Evolutionary conservation across 306 rosid species (phyloP).

Genomic region (Amphicarpaea edgeworthii): DNA sequence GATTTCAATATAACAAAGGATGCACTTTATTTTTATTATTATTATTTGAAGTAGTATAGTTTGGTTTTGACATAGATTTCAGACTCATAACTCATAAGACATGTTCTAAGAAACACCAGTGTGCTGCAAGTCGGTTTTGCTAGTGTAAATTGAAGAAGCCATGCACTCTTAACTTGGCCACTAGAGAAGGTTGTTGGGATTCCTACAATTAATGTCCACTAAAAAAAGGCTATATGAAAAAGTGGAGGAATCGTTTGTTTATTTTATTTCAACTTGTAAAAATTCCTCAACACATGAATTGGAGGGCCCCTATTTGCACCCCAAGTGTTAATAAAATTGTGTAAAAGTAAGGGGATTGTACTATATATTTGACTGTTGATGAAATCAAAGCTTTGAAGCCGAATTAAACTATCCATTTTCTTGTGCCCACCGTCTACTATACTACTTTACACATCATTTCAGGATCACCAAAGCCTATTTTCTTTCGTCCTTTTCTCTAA

Average conservation of each 20-base stretch:
- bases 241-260: slow-evolving; percentile 34
- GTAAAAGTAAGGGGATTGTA: neutral
- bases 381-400: slow-evolving; percentile 41
- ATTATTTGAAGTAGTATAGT: neutral
- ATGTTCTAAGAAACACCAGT: neutral
- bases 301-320: slow-evolving; percentile 42
- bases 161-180: neutral
- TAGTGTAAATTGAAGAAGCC: neutral
- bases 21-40: neutral
- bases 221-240: slow-evolving; percentile 33
- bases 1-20: neutral
- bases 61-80: neutral
- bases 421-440: slow-evolving; percentile 46
- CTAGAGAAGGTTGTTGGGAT: slow-evolving; percentile 1
- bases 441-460: slow-evolving; percentile 34
- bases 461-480: slow-evolving; percentile 24
- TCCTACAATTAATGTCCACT: slow-evolving; percentile 7
- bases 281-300: slow-evolving; percentile 38
- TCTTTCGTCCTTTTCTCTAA: slow-evolving; percentile 39
- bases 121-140: neutral
- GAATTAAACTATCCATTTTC: slow-evolving; percentile 36
- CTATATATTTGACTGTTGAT: slow-evolving; percentile 4
- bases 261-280: slow-evolving; percentile 52
- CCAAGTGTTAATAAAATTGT: slow-evolving; percentile 8
- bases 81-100: neutral